Conservation (phyloP, 805 yeast species). For the Candida mattraensis region DNA sequence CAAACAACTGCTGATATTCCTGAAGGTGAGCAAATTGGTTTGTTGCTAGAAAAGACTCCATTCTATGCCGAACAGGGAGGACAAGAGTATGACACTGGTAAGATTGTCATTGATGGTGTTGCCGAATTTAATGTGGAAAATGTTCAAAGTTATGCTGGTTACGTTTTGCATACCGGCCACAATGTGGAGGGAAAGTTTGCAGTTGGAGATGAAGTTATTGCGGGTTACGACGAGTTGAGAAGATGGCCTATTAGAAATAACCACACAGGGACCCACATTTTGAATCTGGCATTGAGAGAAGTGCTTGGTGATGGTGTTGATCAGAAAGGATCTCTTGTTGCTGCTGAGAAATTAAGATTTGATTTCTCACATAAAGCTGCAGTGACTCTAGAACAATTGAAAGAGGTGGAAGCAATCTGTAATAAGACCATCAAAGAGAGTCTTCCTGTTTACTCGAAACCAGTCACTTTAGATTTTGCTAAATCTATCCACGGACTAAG, state of each 20-base stretch:
- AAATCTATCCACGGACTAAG: conserved; percentile 79
- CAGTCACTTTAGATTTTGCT: conserved; percentile 74
- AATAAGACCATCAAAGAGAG: conserved; percentile 71
- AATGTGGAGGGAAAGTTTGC: conserved; percentile 72
- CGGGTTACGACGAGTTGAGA: conserved; percentile 87
- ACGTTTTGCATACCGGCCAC: conserved; percentile 91
- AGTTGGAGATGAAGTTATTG: conserved; percentile 71
- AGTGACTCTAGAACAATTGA: conserved; percentile 66
- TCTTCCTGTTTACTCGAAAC: conserved; percentile 74
- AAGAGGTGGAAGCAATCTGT: conserved; percentile 71
- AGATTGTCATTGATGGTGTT: conserved; percentile 80
- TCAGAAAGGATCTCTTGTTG: conserved; percentile 96
- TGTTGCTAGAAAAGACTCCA: conserved; percentile 84
- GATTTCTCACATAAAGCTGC: conserved; percentile 95
- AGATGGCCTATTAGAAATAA: conserved; percentile 96
- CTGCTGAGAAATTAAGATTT: conserved; percentile 92
- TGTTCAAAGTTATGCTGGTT: conserved; percentile 92
- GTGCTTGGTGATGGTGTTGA: conserved; percentile 86
- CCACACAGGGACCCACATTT: conserved; percentile 97
- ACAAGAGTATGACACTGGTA: conserved; percentile 95
- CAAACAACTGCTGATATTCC: conserved; percentile 37
- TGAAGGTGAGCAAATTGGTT: conserved; percentile 62
- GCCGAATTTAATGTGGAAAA: conserved; percentile 88
- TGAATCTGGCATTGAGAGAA: conserved; percentile 84
- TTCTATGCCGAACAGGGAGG: conserved; percentile 99